Base-by-base conservation (phyloP, 331 rosid species). In the Cydonia oblonga region DNA sequence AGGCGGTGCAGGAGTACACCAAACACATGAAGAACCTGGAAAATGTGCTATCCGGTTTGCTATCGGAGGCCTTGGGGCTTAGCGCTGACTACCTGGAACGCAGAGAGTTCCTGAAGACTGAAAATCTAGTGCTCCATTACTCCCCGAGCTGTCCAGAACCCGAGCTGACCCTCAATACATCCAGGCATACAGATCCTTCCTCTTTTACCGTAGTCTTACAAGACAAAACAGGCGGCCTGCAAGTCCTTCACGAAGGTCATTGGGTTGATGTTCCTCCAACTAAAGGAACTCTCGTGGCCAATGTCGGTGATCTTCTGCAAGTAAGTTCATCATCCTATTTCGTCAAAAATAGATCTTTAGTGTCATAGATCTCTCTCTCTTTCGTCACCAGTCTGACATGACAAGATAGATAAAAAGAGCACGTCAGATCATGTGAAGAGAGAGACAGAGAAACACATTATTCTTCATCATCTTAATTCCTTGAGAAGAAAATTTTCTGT, bases 101-200 rank as follows among this genome's bases (percentile, higher is more conserved):
- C 61, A 80, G 76, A 67, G 93, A 84, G 75, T 85, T 92, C 86
- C 86, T 87, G 92, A 72, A 80, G 74, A 64, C 82, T 30, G 89
- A 87, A 76, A 75, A 75, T 66, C 40, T 90, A 75, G 86, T 80
- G 51, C 81, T 96, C 73, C 93, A 92, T 62, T 92, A 86, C 69
- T 88, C 88, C 86, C 98, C 98, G 6, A 38, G 66, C 16, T 92
- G 98, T 78, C 98, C 96, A 1, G 86, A 92, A 69, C 96, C 96
- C 25, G 73, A 92, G 30, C 67, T 87, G 28, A 90, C 96, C 29
- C 44, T 81, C 19, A 96, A 96, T 7, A 22, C 96, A 29, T 84
- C 85, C 75, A 87, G 79, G 80, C 96, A 92, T 51, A 87, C 98
- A 62, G 96, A 90, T 68, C 96, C 96, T 16, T 86, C 93, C 5